Base-by-base conservation (phyloP, 176 grass and related monocot species). In the Oryza brachyantha region DNA sequence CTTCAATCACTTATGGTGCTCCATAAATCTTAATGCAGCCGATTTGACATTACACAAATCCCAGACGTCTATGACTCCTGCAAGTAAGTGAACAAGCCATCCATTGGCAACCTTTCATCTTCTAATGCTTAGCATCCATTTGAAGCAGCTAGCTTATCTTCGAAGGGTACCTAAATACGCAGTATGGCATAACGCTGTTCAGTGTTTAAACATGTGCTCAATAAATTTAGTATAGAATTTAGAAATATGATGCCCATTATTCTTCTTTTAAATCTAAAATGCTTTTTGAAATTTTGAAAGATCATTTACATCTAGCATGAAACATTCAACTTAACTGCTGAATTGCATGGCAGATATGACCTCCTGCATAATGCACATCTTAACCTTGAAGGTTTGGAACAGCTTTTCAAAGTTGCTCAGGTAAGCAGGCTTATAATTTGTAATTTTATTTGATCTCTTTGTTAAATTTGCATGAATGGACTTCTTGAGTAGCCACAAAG, bases 31-130 rank as follows among this genome's bases (percentile, higher is more conserved):
- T 70, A 46, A 78, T 94, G 83, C 90, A 98, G 96, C 61, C 92
- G 96, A 61, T 98, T 93, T 85, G 96, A 98, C 75, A 88, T 98
- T 86, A 95, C 96, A 38, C 96, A 98, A 72, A 94, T 98, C 73
- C 96, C 96, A 75, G 96, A 98, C 93, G 86, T 94, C 67, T 98
- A 98, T 76, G 96, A 98, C 69, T 98, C 96, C 64, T 98, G 92
- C 96, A 98, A 98, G 96, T 98, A 89, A 94, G 94, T 90, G n/a
- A n/a, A n/a, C n/a, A n/a, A n/a, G n/a, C n/a, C n/a, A n/a, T 52
- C 17, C 36, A 24, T 39, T 75, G 8, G 7, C 68, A 24, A 16
- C 25, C 25, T 61, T 61, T 22, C 54, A 38, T 76, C 61, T 81
- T 68, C 52, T 86, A 70, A 70, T 70, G 8, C 29, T 45, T 61